These are phyloP conservation scores for Gaeumannomyces tritici DNA, from an alignment of 2,329 filamentous ascomycete species.

Conservation along the genomic window DNA sequence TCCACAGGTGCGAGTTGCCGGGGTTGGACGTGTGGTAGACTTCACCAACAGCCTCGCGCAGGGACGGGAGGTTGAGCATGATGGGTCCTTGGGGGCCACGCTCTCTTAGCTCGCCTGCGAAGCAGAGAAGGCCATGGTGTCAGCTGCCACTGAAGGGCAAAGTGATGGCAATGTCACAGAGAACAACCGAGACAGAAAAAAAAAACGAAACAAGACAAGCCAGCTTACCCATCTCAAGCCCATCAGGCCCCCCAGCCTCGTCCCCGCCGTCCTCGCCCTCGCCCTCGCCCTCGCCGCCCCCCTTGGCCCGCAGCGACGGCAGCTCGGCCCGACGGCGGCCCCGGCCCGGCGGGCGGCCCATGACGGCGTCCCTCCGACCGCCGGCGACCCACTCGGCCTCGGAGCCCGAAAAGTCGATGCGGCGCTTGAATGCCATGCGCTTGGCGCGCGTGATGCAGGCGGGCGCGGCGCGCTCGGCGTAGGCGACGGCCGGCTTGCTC, in stretches of 20 bases:
- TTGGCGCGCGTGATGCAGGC: conserved; percentile 16
- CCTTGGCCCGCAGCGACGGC: background rate
- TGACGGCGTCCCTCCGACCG: conserved; percentile 1
- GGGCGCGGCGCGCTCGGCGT: conserved; percentile 14
- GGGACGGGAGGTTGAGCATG: background rate
- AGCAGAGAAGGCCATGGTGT: background rate
- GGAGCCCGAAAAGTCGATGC: conserved; percentile 13
- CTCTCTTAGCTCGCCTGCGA: conserved; percentile 8
- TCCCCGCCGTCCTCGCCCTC: background rate
- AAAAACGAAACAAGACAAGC: too few relatives aligned
- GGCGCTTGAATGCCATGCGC: conserved; percentile 14
- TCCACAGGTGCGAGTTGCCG: too few relatives aligned
- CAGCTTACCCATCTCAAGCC: background rate
- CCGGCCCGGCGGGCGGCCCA: background rate
- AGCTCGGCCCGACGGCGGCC: background rate
- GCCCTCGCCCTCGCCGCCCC: background rate
- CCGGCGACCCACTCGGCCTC: conserved; percentile 13
- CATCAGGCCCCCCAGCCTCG: background rate
- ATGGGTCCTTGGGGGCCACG: conserved; percentile 4
- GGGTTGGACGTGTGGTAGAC: background rate
- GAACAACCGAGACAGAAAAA: background rate
- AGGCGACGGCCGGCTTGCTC: conserved; percentile 13
- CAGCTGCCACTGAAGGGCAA: background rate
- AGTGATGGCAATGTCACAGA: background rate
- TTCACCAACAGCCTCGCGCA: background rate